Conservation (phyloP, 306 rosid species). For the Cyclanthera cordifolia region DNA sequence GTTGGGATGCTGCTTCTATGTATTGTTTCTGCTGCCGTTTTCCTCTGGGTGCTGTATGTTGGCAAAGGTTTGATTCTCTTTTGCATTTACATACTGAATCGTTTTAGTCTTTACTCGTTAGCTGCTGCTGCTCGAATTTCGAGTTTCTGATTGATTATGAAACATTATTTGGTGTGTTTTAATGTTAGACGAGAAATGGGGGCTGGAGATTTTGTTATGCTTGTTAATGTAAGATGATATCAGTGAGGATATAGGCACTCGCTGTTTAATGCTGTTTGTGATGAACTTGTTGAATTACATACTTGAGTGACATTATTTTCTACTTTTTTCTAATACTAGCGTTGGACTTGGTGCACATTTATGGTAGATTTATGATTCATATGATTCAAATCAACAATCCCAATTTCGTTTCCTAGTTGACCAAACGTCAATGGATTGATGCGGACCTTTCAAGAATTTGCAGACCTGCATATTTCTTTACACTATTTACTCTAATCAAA, state of each 20-base stretch:
- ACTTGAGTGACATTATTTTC: not conserved
- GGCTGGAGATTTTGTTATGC: not conserved
- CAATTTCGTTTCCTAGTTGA: not conserved
- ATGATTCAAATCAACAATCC: conserved; percentile 1
- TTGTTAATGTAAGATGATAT: not conserved
- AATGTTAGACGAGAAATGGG: not conserved
- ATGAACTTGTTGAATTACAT: not conserved
- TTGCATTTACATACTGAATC: not conserved
- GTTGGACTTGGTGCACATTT: not conserved
- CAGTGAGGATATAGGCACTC: not conserved
- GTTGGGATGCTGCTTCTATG: conserved; percentile 85
- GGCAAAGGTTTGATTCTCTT: conserved; percentile 55
- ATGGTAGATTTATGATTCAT: not conserved
- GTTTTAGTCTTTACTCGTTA: not conserved
- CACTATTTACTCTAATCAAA: not conserved
- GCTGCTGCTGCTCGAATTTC: not conserved
- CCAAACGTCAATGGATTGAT: not conserved
- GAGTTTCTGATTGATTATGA: not conserved
- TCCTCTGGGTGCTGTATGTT: conserved; percentile 66
- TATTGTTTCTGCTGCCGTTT: conserved; percentile 62
- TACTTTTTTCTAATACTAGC: not conserved
- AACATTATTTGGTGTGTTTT: not conserved
- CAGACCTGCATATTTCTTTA: not conserved
- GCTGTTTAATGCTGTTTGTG: not conserved
- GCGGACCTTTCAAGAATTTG: not conserved